Percentiles rank a stretch among this genome's conserved stretches.
Evolutionary conservation across 768 basidiomycete genomes (phyloP).

Genomic region (Boletus reticulatus): DNA sequence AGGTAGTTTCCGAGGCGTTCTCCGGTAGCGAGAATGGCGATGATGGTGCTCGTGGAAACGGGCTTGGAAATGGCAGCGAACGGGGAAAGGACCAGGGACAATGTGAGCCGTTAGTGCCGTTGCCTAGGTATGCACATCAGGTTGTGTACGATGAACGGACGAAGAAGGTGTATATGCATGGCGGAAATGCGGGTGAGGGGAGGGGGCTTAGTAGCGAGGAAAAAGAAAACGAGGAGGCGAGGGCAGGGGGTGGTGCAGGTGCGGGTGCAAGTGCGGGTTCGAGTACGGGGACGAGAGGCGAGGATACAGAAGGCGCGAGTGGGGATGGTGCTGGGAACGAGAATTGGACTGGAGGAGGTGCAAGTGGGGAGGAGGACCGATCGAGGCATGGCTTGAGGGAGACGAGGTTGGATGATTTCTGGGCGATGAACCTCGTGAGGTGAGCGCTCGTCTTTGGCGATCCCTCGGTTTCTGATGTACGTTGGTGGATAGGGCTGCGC

Average conservation of each 20-base stretch:
- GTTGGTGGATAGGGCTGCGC: slow-evolving; percentile 45
- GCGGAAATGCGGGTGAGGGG: slow-evolving; percentile 64
- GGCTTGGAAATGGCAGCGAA: background rate
- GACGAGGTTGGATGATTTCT: slow-evolving; percentile 70
- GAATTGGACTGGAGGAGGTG: slow-evolving; percentile 19
- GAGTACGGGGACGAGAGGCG: background rate
- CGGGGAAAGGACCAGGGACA: background rate
- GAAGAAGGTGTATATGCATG: slow-evolving; percentile 65
- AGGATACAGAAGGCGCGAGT: background rate
- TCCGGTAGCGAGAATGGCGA: too few relatives aligned
- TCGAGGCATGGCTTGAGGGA: slow-evolving; percentile 28
- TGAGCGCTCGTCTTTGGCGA: slow-evolving; percentile 26
- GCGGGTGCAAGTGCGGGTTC: too few relatives aligned
- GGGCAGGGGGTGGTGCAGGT: background rate
- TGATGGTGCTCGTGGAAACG: background rate
- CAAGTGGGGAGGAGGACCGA: slow-evolving; percentile 17
- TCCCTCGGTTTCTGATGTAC: background rate
- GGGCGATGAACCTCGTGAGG: slow-evolving; percentile 71
- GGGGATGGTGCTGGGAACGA: background rate
- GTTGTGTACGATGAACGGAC: slow-evolving; percentile 66
- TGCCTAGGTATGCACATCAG: slow-evolving; percentile 75
- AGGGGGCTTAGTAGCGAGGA: slow-evolving; percentile 16
- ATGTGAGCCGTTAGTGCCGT: slow-evolving; percentile 39
- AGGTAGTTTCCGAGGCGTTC: slow-evolving; percentile 15
- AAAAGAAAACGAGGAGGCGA: slow-evolving; percentile 21